Conservation (phyloP, 1,284 basidiomycete species). For the Malassezia globosa region DNA sequence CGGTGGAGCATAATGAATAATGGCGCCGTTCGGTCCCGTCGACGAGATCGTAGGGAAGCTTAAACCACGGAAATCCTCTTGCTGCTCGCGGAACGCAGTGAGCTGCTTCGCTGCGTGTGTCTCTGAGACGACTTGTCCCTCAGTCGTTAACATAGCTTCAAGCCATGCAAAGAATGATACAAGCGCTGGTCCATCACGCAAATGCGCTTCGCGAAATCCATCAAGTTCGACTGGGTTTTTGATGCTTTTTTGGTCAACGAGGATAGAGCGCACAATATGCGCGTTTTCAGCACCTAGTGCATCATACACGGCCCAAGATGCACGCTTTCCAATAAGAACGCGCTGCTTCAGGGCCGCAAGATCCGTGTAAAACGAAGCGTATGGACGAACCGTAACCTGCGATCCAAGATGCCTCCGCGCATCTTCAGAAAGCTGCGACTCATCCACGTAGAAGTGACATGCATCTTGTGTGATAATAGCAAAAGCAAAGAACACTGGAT, state of each 20-base stretch:
- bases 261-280: slow-evolving; percentile 49
- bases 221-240: slow-evolving; percentile 77
- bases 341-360: slow-evolving; percentile 22
- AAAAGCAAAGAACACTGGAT: slow-evolving; percentile 86
- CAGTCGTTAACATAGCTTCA: slow-evolving; percentile 62
- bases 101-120: slow-evolving; percentile 68
- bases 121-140: slow-evolving; percentile 63
- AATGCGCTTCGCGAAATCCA: slow-evolving; percentile 78
- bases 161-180: slow-evolving; percentile 76
- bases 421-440: slow-evolving; percentile 55
- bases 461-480: slow-evolving; percentile 61
- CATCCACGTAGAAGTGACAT: slow-evolving; percentile 64
- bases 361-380: slow-evolving; percentile 49
- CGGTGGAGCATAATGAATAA: slow-evolving; percentile 85
- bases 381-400: slow-evolving; percentile 61
- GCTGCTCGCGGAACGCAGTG: slow-evolving; percentile 67
- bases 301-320: slow-evolving; percentile 39
- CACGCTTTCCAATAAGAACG: slow-evolving; percentile 40
- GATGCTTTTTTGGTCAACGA: slow-evolving; percentile 73
- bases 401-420: slow-evolving; percentile 55
- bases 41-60: slow-evolving; percentile 89
- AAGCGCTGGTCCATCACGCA: slow-evolving; percentile 80
- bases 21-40: slow-evolving; percentile 72
- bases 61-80: slow-evolving; percentile 67
- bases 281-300: slow-evolving; percentile 35